Conservation (phyloP, 2,329 filamentous ascomycete genomes). For the Fusarium hainanense region DNA sequence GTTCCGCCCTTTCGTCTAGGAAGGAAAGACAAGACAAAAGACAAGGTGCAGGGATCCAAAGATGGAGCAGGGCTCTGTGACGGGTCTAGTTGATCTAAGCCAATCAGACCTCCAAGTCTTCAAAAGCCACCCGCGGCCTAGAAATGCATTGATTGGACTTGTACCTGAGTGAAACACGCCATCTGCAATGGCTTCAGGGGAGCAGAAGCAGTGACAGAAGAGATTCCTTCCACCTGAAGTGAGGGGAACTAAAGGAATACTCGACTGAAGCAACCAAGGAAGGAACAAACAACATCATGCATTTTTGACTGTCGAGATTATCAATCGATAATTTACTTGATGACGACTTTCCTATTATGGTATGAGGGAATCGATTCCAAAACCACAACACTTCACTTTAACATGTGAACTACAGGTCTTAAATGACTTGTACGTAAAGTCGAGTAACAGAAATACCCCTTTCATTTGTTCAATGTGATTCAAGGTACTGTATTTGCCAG, state of each 20-base stretch:
- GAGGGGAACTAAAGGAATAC: not conserved
- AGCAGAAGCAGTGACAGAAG: conserved; percentile 11
- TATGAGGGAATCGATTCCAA: not conserved
- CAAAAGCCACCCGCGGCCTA: conserved; percentile 37
- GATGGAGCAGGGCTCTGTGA: conserved; percentile 35
- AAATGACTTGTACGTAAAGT: conserved; percentile 12
- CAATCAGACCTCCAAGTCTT: conserved; percentile 28
- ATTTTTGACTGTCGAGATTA: conserved; percentile 1
- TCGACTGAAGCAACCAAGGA: conserved; percentile 13
- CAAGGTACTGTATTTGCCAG: not conserved
- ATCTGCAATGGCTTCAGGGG: conserved; percentile 33
- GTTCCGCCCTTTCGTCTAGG: not conserved
- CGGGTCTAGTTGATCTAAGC: conserved; percentile 11
- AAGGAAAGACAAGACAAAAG: not conserved
- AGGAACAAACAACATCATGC: conserved; percentile 12
- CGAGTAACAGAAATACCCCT: not conserved
- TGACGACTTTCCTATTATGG: conserved; percentile 5
- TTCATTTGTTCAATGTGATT: not conserved
- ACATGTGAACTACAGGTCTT: conserved; percentile 1
- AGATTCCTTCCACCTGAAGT: conserved; percentile 7
- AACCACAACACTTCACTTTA: not conserved
- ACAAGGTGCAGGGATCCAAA: conserved; percentile 1
- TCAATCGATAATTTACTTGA: not conserved
- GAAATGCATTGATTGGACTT: conserved; percentile 34
- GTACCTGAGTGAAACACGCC: conserved; percentile 43